phyloP scores from a whole-genome alignment of 169 alveolate genomes.

The Eimeria brunetti region DNA sequence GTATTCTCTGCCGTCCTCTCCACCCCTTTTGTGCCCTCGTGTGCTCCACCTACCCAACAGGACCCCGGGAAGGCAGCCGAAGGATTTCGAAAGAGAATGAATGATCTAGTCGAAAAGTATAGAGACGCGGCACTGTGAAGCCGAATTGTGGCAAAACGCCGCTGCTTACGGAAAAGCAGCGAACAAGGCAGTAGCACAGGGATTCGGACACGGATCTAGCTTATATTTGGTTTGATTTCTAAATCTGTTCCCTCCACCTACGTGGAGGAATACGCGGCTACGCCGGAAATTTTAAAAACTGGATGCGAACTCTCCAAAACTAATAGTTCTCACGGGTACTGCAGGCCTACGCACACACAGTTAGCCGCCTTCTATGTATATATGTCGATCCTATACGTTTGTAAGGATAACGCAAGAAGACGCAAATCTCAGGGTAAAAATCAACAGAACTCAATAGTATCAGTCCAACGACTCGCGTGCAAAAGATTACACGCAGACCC shows the following conservation, averaged over 20 bases:
- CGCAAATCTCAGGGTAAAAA: neutral
- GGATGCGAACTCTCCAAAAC: neutral
- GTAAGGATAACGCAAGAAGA: neutral
- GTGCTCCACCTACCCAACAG: neutral
- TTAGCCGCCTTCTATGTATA: neutral
- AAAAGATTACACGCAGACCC: neutral
- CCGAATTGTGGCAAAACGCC: neutral
- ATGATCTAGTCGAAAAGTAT: neutral
- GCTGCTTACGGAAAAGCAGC: neutral
- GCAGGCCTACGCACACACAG: neutral
- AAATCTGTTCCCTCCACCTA: neutral
- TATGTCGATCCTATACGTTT: neutral
- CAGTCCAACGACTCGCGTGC: conserved; percentile 39
- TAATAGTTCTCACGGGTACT: neutral
- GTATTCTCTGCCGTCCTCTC: neutral
- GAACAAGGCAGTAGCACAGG: neutral
- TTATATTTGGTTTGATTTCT: neutral
- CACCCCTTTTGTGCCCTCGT: neutral
- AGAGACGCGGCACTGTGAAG: neutral
- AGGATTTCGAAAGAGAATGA: neutral
- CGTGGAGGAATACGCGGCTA: neutral
- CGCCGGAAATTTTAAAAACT: neutral
- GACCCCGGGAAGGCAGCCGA: conserved; percentile 56
- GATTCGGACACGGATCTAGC: neutral
- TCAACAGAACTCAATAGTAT: neutral